Conservation (phyloP, 495 filamentous ascomycete genomes). For the Trichoderma parareesei region DNA sequence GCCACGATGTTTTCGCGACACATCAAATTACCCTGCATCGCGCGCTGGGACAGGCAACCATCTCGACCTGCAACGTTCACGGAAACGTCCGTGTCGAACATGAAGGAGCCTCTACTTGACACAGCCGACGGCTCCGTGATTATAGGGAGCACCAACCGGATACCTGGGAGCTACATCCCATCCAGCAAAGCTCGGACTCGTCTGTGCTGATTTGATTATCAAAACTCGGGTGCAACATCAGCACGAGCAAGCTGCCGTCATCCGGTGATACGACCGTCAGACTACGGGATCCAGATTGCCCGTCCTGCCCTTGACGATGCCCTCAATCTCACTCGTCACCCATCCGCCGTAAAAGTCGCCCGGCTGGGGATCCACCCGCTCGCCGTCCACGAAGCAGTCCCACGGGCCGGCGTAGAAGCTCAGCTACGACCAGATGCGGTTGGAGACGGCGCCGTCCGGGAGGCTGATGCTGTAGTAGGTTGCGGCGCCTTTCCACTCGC, state of each 20-base stretch:
- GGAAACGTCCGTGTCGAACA: not conserved
- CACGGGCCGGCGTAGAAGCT: conserved; percentile 48
- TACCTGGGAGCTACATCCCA: too few species aligned
- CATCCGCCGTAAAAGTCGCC: conserved; percentile 55
- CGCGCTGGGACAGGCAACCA: not conserved
- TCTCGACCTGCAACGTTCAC: not conserved
- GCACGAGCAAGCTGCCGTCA: not conserved
- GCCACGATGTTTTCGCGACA: not conserved
- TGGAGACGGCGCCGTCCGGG: conserved; percentile 27
- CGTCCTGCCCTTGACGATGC: conserved; percentile 43
- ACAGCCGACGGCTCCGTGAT: too few species aligned
- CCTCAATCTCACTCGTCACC: conserved; percentile 49
- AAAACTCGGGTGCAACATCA: not conserved
- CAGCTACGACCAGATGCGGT: conserved; percentile 48
- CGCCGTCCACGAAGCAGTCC: conserved; percentile 55
- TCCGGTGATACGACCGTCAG: not conserved
- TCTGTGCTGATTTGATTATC: not conserved
- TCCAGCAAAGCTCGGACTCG: too few species aligned
- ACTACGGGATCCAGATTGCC: conserved; percentile 29
- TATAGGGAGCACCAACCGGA: too few species aligned
- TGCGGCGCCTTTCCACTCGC: conserved; percentile 50
- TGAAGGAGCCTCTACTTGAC: too few species aligned
- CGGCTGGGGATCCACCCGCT: conserved; percentile 46
- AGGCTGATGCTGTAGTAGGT: conserved; percentile 41
- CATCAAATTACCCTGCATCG: not conserved